Conservation (phyloP, 139 green algal genomes). For the Nannochloris sp. region DNA sequence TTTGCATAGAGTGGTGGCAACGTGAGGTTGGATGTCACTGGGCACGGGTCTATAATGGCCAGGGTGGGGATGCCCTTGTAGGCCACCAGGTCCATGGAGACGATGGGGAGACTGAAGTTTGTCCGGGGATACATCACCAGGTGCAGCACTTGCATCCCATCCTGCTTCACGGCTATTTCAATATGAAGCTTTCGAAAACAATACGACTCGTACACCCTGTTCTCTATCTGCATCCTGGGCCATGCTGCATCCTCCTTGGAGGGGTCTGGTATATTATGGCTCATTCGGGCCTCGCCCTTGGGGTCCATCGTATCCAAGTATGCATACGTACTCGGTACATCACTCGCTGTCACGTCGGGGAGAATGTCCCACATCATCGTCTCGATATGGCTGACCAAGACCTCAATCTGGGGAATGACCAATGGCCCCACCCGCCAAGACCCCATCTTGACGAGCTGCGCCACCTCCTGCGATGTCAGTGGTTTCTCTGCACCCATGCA, state of each 20-base stretch:
- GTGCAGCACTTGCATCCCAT: slow-evolving; percentile 71
- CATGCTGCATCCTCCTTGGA: slow-evolving; percentile 40
- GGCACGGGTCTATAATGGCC: slow-evolving; percentile 62
- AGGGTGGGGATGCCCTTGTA: slow-evolving; percentile 31
- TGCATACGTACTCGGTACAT: slow-evolving; percentile 37
- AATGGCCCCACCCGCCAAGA: slow-evolving; percentile 47
- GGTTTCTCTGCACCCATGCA: neutral
- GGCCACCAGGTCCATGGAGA: slow-evolving; percentile 68
- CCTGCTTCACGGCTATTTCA: slow-evolving; percentile 62
- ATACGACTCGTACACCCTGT: slow-evolving; percentile 53
- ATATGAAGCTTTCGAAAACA: slow-evolving; percentile 79
- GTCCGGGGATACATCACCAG: slow-evolving; percentile 64
- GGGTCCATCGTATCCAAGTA: slow-evolving; percentile 61
- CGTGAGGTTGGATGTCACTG: slow-evolving; percentile 29
- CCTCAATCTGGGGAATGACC: slow-evolving; percentile 42
- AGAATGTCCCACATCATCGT: slow-evolving; percentile 42
- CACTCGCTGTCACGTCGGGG: slow-evolving; percentile 45
- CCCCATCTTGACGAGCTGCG: slow-evolving; percentile 49
- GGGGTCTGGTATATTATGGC: slow-evolving; percentile 40
- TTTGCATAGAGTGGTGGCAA: slow-evolving; percentile 52
- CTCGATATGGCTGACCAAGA: slow-evolving; percentile 48
- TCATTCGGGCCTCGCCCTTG: slow-evolving; percentile 6
- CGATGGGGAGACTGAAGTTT: slow-evolving; percentile 63
- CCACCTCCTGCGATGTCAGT: slow-evolving; percentile 6
- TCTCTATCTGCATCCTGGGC: slow-evolving; percentile 65